Conservation (phyloP, 2,329 filamentous ascomycete genomes). For the Elsinoe fawcettii region DNA sequence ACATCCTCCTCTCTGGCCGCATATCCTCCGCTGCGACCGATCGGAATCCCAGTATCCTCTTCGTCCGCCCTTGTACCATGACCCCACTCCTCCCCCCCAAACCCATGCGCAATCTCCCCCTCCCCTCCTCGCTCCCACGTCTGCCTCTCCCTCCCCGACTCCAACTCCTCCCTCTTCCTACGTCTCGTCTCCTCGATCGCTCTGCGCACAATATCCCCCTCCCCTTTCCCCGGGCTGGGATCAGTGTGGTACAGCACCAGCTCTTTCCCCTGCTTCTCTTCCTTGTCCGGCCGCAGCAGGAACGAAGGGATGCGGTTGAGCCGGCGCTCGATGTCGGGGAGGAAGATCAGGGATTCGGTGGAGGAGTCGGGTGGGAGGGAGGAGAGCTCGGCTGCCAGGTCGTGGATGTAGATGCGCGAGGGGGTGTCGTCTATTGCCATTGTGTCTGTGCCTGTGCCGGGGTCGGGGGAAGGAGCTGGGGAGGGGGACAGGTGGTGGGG, state of each 20-base stretch:
- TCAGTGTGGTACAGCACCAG: conserved; percentile 65
- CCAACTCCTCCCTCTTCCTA: conserved; percentile 54
- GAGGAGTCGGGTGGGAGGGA: conserved; percentile 49
- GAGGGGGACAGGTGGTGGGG: conserved; percentile 6
- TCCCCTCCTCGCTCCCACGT: conserved; percentile 18
- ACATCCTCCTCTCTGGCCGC: conserved; percentile 22
- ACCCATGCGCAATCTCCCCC: conserved; percentile 28
- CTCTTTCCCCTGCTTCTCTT: conserved; percentile 49
- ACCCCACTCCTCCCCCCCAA: conserved; percentile 15
- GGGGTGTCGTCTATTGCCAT: conserved; percentile 87
- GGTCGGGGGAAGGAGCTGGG: conserved; percentile 15
- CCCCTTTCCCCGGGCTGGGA: conserved; percentile 37
- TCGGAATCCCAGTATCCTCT: no score
- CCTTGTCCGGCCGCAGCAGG: conserved; percentile 50
- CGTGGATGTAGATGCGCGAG: conserved; percentile 82
- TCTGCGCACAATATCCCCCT: conserved; percentile 59
- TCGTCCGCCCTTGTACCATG: no score
- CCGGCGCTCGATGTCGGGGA: conserved; percentile 78
- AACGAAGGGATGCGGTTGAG: conserved; percentile 62
- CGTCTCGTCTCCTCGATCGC: conserved; percentile 74
- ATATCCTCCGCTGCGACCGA: no score
- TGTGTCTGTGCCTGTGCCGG: conserved; percentile 41
- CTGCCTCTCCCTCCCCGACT: conserved; percentile 24
- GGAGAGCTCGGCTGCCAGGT: conserved; percentile 79
- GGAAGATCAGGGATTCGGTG: conserved; percentile 60